Evolutionary conservation across 2,329 filamentous ascomycete species (phyloP).

Genomic region (Penicillium aurantiogriseum): DNA sequence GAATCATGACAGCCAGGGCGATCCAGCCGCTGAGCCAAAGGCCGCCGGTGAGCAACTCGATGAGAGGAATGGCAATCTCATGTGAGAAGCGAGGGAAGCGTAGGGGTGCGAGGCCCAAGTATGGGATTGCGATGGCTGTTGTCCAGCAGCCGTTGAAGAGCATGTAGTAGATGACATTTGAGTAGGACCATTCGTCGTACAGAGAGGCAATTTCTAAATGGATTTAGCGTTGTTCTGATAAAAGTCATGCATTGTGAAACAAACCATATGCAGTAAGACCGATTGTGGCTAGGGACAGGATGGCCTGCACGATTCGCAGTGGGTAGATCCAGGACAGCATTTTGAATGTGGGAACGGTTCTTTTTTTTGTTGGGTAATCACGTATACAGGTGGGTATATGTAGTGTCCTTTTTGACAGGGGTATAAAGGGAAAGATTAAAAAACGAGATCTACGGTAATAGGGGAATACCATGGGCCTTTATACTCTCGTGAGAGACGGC

Average conservation of each 20-base stretch:
- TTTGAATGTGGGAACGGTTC: neutral
- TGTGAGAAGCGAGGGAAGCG: slow-evolving; percentile 25
- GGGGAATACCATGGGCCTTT: neutral
- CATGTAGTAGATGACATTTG: slow-evolving; percentile 24
- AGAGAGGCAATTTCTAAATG: slow-evolving; percentile 20
- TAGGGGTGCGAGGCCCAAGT: slow-evolving; percentile 27
- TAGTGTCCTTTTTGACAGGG: neutral
- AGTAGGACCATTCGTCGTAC: slow-evolving; percentile 25
- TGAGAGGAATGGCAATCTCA: slow-evolving; percentile 21
- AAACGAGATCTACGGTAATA: neutral
- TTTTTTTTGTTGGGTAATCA: neutral
- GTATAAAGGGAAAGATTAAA: neutral
- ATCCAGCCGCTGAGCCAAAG: slow-evolving; percentile 27
- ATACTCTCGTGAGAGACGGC: slow-evolving; percentile 4
- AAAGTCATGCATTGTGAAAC: neutral
- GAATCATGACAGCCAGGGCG: slow-evolving; percentile 22
- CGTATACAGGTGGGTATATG: neutral
- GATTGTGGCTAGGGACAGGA: slow-evolving; percentile 22
- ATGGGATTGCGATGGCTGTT: slow-evolving; percentile 22
- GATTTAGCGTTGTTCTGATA: neutral
- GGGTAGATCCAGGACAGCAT: slow-evolving; percentile 28
- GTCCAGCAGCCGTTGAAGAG: slow-evolving; percentile 31
- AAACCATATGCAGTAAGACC: slow-evolving; percentile 23
- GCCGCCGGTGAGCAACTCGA: slow-evolving; percentile 23
- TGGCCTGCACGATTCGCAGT: slow-evolving; percentile 20